Evolutionary conservation across 176 grass and related monocot genomes (phyloP), one percentile per base, ranked within the genome.

Genomic region (Oryza glaberrima): DNA sequence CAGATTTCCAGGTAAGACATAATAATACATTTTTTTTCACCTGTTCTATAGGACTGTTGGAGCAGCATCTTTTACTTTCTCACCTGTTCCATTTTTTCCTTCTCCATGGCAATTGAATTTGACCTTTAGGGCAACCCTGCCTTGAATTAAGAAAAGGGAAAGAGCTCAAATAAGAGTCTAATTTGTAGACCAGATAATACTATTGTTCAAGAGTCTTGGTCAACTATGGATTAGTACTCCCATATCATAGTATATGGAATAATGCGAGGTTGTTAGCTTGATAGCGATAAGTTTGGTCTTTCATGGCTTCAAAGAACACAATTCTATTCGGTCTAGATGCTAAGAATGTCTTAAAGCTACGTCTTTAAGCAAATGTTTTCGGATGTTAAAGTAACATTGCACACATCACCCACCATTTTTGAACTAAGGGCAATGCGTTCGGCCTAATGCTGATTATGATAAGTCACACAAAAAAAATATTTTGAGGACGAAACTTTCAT

Each of bases 21-120:
- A 6, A 40, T 40, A 40, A 41, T 8, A 41, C 7, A 1, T 41
- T 41, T 41, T 41, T 41, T 41, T 41, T 41, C 40, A 41, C 7
- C 6, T 41, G 40, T 41, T 41, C 6, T 56, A 61, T 56, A 56
- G 51, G 51, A 56, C 52, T 20, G 16, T 9, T 16, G 16, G n/a
- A 70, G 12, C 8, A 32, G 19, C 14, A 40, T 40, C 9, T 36
- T 86, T 74, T 30, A 67, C 77, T 70, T 74, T 74, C 84, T 5
- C 69, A 45, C 30, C 40, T 73, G 69, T 6, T 15, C 4, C 11
- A 56, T 9, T 58, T 47, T 72, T 72, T 72, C 45, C 38, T 71
- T 6, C 10, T 25, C 22, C 20, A 16, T 40, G 54, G 43, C 30
- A 65, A 14, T 66, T 73, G 76, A 67, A 52, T 73, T 73, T 80